Conservation (phyloP, 495 filamentous ascomycete species). For the Penicillium cinerascens region DNA sequence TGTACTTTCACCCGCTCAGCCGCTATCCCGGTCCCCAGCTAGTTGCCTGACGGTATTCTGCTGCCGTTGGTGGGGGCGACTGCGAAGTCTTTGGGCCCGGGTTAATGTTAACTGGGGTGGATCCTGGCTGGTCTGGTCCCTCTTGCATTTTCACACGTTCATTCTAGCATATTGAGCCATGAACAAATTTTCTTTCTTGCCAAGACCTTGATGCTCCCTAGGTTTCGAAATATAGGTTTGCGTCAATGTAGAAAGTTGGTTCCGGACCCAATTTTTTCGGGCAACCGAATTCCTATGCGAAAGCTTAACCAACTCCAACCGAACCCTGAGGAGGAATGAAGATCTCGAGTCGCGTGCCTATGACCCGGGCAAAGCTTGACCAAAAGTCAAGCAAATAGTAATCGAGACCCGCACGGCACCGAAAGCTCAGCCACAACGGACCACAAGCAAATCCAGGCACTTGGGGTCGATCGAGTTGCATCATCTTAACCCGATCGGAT, state of each 20-base stretch:
- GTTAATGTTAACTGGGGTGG: too few species aligned
- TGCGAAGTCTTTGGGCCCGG: neutral
- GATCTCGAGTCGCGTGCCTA: neutral
- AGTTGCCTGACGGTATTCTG: constrained; percentile 1
- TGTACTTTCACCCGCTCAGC: constrained; percentile 15
- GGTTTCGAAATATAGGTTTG: too few species aligned
- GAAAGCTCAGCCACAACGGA: neutral
- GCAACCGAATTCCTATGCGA: too few species aligned
- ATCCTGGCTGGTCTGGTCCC: neutral
- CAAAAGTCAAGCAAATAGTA: neutral
- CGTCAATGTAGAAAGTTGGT: too few species aligned
- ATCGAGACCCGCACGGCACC: neutral
- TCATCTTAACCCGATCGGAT: neutral
- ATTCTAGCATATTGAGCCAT: neutral
- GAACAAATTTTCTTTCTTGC: neutral
- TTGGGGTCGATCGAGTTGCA: neutral
- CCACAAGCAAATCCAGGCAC: neutral
- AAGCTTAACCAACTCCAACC: neutral
- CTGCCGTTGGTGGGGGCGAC: neutral
- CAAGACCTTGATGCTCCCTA: too few species aligned
- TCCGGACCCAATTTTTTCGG: too few species aligned
- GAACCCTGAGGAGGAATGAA: neutral
- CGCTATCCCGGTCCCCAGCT: constrained; percentile 19
- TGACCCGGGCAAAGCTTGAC: neutral
- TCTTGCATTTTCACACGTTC: neutral